These are phyloP conservation scores for Kodamaea sagamina DNA, from an alignment of 805 yeast species.

Conservation along the genomic window DNA sequence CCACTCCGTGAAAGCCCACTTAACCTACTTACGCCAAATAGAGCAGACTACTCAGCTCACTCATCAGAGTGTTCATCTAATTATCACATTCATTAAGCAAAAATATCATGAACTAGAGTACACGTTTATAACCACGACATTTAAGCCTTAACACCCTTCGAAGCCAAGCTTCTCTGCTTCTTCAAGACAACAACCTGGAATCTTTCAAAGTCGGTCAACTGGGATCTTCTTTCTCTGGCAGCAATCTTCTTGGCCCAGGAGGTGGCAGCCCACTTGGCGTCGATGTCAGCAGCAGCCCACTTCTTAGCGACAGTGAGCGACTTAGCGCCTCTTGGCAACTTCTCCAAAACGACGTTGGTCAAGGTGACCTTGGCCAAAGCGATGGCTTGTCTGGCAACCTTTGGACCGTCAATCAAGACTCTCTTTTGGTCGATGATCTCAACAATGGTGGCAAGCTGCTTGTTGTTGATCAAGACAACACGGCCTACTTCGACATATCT, in stretches of 20 bases:
- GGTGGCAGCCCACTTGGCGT: constrained; percentile 87
- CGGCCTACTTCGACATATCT: constrained; percentile 99
- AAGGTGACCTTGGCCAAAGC: constrained; percentile 84
- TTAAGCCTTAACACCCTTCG: constrained; percentile 93
- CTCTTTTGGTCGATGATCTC: constrained; percentile 99
- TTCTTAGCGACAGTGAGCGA: constrained; percentile 83
- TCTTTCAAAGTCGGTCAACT: constrained; percentile 96
- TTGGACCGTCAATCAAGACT: constrained; percentile 97
- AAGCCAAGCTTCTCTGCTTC: constrained; percentile 96
- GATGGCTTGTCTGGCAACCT: constrained; percentile 90
- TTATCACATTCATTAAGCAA: constrained; percentile 8
- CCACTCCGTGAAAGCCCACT: too few species aligned
- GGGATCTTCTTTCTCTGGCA: constrained; percentile 89
- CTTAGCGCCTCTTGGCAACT: constrained; percentile 93
- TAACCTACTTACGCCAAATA: too few species aligned
- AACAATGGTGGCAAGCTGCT: constrained; percentile 94
- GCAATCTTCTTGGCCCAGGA: constrained; percentile 99
- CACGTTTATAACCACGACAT: constrained; percentile 8
- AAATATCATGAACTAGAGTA: constrained; percentile 11
- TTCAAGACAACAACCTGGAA: constrained; percentile 97
- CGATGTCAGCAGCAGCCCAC: constrained; percentile 89
- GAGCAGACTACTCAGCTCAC: too few species aligned
- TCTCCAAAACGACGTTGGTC: constrained; percentile 85
- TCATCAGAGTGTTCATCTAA: too few species aligned
- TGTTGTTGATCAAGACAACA: constrained; percentile 84